A percentile compares a stretch with the other conserved stretches of the same genome.
Conservation (phyloP, 176 grass and related monocot species). For the Carex scoparia region DNA sequence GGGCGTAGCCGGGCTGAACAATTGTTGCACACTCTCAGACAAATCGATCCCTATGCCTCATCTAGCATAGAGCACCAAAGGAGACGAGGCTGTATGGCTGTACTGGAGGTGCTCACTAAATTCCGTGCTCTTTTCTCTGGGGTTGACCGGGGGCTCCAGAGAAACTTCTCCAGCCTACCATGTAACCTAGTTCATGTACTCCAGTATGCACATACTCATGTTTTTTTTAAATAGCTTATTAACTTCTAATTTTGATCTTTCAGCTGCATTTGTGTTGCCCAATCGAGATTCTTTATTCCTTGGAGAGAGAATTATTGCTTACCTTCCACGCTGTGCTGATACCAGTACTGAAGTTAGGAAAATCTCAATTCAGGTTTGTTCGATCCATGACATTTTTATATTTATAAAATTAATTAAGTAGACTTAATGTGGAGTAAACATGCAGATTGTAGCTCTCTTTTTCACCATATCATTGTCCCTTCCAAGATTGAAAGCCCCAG, state of each 20-base stretch:
- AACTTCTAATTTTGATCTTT: slow-evolving; percentile 24
- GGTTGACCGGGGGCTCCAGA: slow-evolving; percentile 49
- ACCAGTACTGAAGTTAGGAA: slow-evolving; percentile 69
- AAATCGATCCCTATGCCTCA: slow-evolving; percentile 80
- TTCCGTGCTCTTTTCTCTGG: slow-evolving; percentile 87
- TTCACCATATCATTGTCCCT: slow-evolving; percentile 92
- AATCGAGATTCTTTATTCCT: slow-evolving; percentile 80
- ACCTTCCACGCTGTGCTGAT: slow-evolving; percentile 92
- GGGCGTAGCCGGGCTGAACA: slow-evolving; percentile 96
- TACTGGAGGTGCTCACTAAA: slow-evolving; percentile 73
- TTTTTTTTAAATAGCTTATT: background rate
- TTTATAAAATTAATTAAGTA: background rate
- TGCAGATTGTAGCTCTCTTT: slow-evolving; percentile 82
- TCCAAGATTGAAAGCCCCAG: slow-evolving; percentile 69
- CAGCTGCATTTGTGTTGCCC: slow-evolving; percentile 97
- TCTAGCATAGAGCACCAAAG: slow-evolving; percentile 85
- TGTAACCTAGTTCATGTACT: slow-evolving; percentile 43
- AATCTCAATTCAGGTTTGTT: slow-evolving; percentile 79
- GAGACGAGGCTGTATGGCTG: slow-evolving; percentile 87
- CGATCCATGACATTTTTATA: background rate
- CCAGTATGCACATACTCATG: background rate
- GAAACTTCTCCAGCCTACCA: slow-evolving; percentile 73
- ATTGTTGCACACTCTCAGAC: slow-evolving; percentile 91
- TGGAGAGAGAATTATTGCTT: slow-evolving; percentile 87
- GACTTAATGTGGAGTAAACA: background rate